Evolutionary conservation across 192 early-diverging fungal genomes (phyloP), one percentile per base, ranked within the genome.

Genomic region (Gamsiella multidivaricata): DNA sequence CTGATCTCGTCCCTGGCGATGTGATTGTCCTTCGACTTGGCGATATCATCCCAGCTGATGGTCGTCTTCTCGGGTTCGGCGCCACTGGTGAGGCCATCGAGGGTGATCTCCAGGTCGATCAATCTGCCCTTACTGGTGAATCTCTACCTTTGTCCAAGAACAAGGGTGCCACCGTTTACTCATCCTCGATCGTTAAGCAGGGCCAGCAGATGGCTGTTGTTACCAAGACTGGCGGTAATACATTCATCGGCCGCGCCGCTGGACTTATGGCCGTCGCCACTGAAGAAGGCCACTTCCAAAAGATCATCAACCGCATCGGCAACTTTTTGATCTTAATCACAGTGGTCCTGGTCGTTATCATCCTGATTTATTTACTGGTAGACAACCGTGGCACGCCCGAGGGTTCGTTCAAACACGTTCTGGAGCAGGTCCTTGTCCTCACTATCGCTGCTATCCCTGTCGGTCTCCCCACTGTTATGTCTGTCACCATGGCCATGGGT

Each of bases 401-500:
- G 1, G 81, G 81, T 43, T 10, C 45, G 11, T 67, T 79, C 53
- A 65, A 79, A 15, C 53, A 66, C 2, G 87, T 89, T 5, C 68
- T 96, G 58, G 81, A 86, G 52, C 67, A 91, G n/a, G 92, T 94
- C 39, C 81, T 96, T 6, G 87, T 95, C 49, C 82, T 96, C 49
- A 95, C 93, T 0, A 90, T 96, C 20, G 94, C 94, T 47, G 93
- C 93, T 49, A 95, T 96, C 61, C 96, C 96, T 28, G 92, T 97
- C 31, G 96, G 96, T 81, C 89, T 98, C 26, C 96, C 95, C 29
- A 96, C 96, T 7, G 94, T 97, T 51, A 90, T 98, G 91, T 94
- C 94, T 8, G 96, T 97, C 10, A 98, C 96, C 26, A 97, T 98
- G 96, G 96, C 96, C 11, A 91, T 98, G 61, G 96, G 96, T 64